These are phyloP conservation scores for Sarocladium kiliense DNA, from an alignment of 2,329 filamentous ascomycete species.

Conservation along the genomic window DNA sequence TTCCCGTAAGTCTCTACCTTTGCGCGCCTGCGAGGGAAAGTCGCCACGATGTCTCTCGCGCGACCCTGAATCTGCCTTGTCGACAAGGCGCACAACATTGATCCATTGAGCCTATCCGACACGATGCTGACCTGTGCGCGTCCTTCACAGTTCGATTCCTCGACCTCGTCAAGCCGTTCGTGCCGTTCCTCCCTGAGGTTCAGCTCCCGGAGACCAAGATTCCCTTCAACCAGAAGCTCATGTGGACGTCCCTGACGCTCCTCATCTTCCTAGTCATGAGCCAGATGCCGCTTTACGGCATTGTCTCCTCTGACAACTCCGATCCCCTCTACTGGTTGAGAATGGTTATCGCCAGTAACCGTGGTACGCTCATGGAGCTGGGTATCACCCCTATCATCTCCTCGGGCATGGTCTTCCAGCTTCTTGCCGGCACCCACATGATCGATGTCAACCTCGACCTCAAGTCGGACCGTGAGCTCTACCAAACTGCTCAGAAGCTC, in stretches of 20 bases:
- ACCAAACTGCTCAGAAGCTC: slow-evolving; percentile 99
- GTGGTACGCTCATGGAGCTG: slow-evolving; percentile 92
- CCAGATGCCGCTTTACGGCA: slow-evolving; percentile 98
- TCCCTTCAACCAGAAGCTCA: slow-evolving; percentile 97
- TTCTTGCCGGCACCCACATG: slow-evolving; percentile 97
- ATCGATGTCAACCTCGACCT: slow-evolving; percentile 99
- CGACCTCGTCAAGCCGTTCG: slow-evolving; percentile 99
- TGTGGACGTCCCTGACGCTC: slow-evolving; percentile 91
- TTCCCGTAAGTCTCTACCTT: slow-evolving; percentile 43
- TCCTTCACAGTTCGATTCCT: slow-evolving; percentile 81
- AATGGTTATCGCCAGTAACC: slow-evolving; percentile 99
- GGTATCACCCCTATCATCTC: slow-evolving; percentile 99
- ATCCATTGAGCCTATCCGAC: slow-evolving; percentile 19
- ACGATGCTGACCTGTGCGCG: slow-evolving; percentile 21
- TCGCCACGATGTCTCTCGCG: slow-evolving; percentile 15
- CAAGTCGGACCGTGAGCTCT: slow-evolving; percentile 98
- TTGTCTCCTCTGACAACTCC: slow-evolving; percentile 96
- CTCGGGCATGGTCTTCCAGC: slow-evolving; percentile 99
- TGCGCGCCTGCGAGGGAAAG: slow-evolving; percentile 1
- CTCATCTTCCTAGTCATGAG: slow-evolving; percentile 99
- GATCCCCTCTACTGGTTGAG: slow-evolving; percentile 99
- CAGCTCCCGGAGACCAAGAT: slow-evolving; percentile 97
- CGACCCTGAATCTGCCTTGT: slow-evolving; percentile 12
- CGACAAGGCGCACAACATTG: slow-evolving; percentile 11
- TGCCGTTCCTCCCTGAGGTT: slow-evolving; percentile 99